Percentiles rank a stretch among this genome's conserved stretches.
These are phyloP conservation scores for Thielaviopsis musarum DNA, from an alignment of 2,329 filamentous ascomycete species.

Conservation along the genomic window DNA sequence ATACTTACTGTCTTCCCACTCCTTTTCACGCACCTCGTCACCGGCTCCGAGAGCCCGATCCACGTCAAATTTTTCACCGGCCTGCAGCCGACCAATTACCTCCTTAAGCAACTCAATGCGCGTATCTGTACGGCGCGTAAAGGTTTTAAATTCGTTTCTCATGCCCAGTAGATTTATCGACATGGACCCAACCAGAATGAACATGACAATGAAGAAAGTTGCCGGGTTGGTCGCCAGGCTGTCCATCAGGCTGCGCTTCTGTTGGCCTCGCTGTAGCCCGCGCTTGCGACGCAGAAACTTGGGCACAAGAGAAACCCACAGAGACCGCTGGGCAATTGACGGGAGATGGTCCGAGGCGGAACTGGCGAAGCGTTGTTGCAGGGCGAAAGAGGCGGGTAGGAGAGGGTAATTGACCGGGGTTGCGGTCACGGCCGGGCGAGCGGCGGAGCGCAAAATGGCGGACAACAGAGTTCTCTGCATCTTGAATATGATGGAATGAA, in stretches of 20 bases:
- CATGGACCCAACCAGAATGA: slow-evolving; percentile 82
- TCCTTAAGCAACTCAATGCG: slow-evolving; percentile 63
- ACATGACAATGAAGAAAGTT: slow-evolving; percentile 68
- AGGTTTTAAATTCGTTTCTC: slow-evolving; percentile 56
- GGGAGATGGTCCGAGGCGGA: slow-evolving; percentile 24
- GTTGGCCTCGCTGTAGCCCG: background rate
- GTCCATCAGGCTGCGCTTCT: slow-evolving; percentile 15
- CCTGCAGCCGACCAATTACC: slow-evolving; percentile 52
- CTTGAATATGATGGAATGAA: background rate
- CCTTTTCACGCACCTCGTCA: slow-evolving; percentile 53
- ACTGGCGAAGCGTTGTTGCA: background rate
- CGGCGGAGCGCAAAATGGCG: background rate
- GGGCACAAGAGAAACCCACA: slow-evolving; percentile 56
- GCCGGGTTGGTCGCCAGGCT: slow-evolving; percentile 43
- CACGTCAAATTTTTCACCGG: slow-evolving; percentile 68
- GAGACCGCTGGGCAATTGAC: slow-evolving; percentile 37
- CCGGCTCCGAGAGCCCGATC: slow-evolving; percentile 68
- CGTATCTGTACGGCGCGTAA: slow-evolving; percentile 59
- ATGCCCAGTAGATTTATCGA: slow-evolving; percentile 82
- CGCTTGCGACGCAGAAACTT: slow-evolving; percentile 35
- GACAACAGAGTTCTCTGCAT: background rate
- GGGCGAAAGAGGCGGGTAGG: background rate
- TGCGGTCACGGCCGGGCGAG: background rate
- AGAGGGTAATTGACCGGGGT: background rate
- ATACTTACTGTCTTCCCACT: slow-evolving; percentile 69